phyloP scores from a whole-genome alignment of 2,329 filamentous ascomycete species.

The Botrytis sinoallii region DNA sequence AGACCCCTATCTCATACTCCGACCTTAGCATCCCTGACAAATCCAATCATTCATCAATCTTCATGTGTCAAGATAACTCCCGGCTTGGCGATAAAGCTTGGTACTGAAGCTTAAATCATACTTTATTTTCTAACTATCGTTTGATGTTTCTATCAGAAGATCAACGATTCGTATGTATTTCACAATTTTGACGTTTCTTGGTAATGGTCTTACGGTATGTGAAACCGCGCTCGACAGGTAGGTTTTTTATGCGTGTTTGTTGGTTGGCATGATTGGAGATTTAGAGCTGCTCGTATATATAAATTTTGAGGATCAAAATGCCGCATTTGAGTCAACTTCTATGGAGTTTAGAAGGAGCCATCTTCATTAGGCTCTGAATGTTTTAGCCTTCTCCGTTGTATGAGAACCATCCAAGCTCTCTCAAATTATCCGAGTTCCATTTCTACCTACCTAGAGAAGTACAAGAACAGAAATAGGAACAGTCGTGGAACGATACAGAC shows the following conservation, averaged over 20 bases:
- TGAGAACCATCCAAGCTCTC: not conserved
- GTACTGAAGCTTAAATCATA: not conserved
- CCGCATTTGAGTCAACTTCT: not conserved
- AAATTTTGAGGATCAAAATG: not conserved
- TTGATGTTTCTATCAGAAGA: too few species aligned
- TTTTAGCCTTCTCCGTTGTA: not conserved
- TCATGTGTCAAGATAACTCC: not conserved
- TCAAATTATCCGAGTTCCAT: not conserved
- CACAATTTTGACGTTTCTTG: not conserved
- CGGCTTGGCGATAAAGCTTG: constrained; percentile 12
- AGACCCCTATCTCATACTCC: not conserved
- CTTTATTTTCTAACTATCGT: not conserved
- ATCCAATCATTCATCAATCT: not conserved
- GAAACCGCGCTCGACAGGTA: not conserved
- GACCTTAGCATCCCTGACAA: not conserved
- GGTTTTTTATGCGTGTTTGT: not conserved
- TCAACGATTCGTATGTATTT: not conserved
- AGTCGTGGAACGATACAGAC: not conserved
- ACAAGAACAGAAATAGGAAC: not conserved
- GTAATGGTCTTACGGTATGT: not conserved
- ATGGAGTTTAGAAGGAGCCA: not conserved
- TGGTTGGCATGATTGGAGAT: not conserved
- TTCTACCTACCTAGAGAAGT: not conserved
- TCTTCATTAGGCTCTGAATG: not conserved
- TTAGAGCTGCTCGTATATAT: not conserved